Conservation (phyloP, 2,329 filamentous ascomycete genomes). For the Stagonosporopsis tanaceti region DNA sequence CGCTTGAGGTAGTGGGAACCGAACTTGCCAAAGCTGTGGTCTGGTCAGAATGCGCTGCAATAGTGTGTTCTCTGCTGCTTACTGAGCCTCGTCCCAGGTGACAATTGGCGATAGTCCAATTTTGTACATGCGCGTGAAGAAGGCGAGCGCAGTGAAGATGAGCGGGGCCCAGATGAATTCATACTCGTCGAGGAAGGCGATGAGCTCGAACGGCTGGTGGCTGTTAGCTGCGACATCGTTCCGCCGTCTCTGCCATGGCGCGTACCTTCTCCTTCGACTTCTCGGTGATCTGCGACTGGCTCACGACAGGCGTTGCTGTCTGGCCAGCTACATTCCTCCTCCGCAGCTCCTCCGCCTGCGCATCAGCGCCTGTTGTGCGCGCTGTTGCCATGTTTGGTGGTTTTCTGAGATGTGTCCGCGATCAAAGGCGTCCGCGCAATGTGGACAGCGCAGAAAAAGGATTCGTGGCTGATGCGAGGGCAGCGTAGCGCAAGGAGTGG, state of each 20-base stretch:
- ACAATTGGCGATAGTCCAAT: slow-evolving; percentile 75
- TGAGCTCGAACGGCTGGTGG: slow-evolving; percentile 59
- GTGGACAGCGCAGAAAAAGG: slow-evolving; percentile 14
- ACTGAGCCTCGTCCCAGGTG: slow-evolving; percentile 80
- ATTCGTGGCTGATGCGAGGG: slow-evolving; percentile 27
- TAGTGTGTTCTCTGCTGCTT: slow-evolving; percentile 46
- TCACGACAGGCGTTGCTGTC: slow-evolving; percentile 39
- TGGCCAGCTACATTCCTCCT: slow-evolving; percentile 54
- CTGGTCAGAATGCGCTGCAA: slow-evolving; percentile 30
- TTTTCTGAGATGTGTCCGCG: not conserved
- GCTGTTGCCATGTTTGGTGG: slow-evolving; percentile 37
- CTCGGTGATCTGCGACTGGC: slow-evolving; percentile 48
- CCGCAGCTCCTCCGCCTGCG: slow-evolving; percentile 54
- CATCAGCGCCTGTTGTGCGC: slow-evolving; percentile 52
- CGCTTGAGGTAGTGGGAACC: slow-evolving; percentile 98
- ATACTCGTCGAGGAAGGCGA: slow-evolving; percentile 69
- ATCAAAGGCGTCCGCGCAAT: not conserved
- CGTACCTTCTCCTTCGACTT: slow-evolving; percentile 59
- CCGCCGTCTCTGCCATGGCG: not conserved
- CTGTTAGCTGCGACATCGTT: slow-evolving; percentile 24
- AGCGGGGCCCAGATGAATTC: slow-evolving; percentile 70
- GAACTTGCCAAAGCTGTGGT: slow-evolving; percentile 86
- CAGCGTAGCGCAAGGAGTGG: slow-evolving; percentile 17
- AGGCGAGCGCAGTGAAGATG: slow-evolving; percentile 67
- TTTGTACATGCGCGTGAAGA: slow-evolving; percentile 73